These are phyloP conservation scores for Saxispiralis lemnorum DNA, from an alignment of 495 filamentous ascomycete species.

Conservation along the genomic window DNA sequence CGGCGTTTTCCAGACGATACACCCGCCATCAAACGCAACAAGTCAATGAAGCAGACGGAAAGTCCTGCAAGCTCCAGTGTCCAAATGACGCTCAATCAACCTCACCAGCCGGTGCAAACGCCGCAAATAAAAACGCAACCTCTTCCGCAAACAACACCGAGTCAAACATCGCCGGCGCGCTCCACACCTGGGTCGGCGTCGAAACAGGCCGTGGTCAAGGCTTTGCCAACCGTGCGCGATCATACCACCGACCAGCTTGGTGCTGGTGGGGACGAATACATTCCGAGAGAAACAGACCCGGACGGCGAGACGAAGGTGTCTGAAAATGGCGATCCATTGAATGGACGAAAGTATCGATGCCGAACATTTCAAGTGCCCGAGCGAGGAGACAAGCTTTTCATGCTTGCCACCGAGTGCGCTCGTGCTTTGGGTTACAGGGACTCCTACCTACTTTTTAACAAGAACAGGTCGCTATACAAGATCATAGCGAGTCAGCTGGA, in stretches of 20 bases:
- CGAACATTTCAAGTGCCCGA: slow-evolving; percentile 84
- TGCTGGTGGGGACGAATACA: slow-evolving; percentile 84
- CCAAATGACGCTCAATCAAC: slow-evolving; percentile 18
- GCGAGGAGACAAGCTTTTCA: slow-evolving; percentile 84
- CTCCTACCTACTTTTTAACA: slow-evolving; percentile 97
- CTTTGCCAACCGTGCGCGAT: slow-evolving; percentile 84
- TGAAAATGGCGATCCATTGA: slow-evolving; percentile 59
- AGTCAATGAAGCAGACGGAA: slow-evolving; percentile 32
- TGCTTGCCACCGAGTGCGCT: slow-evolving; percentile 96
- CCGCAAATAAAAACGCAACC: slow-evolving; percentile 58
- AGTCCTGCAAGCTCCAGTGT: slow-evolving; percentile 30
- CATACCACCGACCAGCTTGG: slow-evolving; percentile 95
- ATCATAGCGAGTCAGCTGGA: slow-evolving; percentile 93
- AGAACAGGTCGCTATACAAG: slow-evolving; percentile 91
- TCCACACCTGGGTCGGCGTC: slow-evolving; percentile 51
- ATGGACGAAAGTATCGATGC: slow-evolving; percentile 76
- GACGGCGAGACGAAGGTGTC: slow-evolving; percentile 88
- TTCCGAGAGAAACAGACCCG: slow-evolving; percentile 83
- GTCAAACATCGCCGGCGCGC: slow-evolving; percentile 62
- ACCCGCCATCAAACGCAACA: slow-evolving; percentile 65
- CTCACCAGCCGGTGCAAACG: slow-evolving; percentile 41
- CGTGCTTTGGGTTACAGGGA: slow-evolving; percentile 88
- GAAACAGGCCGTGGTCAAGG: slow-evolving; percentile 73
- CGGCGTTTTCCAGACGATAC: too few relatives aligned
- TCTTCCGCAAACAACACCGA: slow-evolving; percentile 48